Base-by-base conservation (phyloP, 176 grass and related monocot species). In the Oryza nivara region DNA sequence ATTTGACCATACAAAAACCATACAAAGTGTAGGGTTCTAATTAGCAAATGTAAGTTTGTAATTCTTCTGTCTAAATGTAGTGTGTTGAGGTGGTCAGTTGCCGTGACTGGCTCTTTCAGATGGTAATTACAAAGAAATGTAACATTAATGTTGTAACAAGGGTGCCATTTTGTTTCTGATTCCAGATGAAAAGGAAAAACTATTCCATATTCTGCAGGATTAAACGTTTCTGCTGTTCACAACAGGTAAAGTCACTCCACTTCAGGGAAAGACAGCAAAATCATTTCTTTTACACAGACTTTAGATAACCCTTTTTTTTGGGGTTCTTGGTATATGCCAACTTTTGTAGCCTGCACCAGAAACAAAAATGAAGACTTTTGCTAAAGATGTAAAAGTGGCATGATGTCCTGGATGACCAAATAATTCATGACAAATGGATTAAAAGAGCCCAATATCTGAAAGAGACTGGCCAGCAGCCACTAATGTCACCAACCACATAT, bases 311-410 rank as follows among this genome's bases (percentile, higher is more conserved):
- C 9, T 44, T 44, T 44, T 5, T 28, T 19, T 54, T 61, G 2
- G 30, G 30, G 23, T 81, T 60, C 11, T 63, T 63, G 34, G 54
- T 65, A 63, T 10, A 74, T 49, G 71, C 26, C 11, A 7, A 82
- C 25, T 41, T 82, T 85, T n/a, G 47, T 74, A 61, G 35, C 73
- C 74, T 14, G 52, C 49, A 72, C 9, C 38, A 52, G 23, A 23
- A 34, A 78, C 22, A 22, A 65, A 79, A 67, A 40, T 14, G 23
- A 25, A 64, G 78, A 74, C 67, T 68, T 73, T 68, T 61, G 67
- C 48, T 86, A 43, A 86, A 86, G 88, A 90, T 68, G 58, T n/a
- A 51, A 67, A 86, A 79, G 80, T 64, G 48, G 30, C 36, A 83
- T 49, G 40, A 74, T 70, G 72, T 77, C 63, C 48, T 80, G 75